Base-by-base conservation (phyloP, 345 rosid species). In the Moringa oleifera region DNA sequence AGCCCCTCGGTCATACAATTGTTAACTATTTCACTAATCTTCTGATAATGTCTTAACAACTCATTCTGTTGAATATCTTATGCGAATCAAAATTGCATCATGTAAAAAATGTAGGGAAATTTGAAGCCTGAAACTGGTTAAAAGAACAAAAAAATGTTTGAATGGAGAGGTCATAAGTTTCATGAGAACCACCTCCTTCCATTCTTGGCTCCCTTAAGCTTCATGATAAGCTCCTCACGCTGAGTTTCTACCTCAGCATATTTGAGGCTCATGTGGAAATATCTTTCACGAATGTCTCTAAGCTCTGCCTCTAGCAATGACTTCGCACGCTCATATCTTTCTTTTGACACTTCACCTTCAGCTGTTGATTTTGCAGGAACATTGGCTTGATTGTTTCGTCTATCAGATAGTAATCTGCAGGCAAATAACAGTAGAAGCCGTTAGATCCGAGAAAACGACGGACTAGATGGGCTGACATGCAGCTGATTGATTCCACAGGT, bases 191-290 rank as follows among this genome's bases (percentile, higher is more conserved):
- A 77, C 64, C 75, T 73, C 68, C 70, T 85, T 28, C 66, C 68
- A 71, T 53, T 71, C 28, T 67, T 77, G 54, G 67, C 41, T 51
- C 73, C 63, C 73, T 64, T 82, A 28, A 85, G 82, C 75, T 82
- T 82, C 87, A 79, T 80, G 57, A 82, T 84, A 37, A 82, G 85
- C 56, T 80, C 82, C 68, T 85, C 85, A 9, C 85, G 80, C 51
- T 82, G 78, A 57, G 65, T 72, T 73, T 80, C 87, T 18, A 80
- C 85, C 64, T 82, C 82, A 17, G 85, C 87, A 55, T 80, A 85
- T 59, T 79, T 80, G 59, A 85, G 85, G 72, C 91, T 85, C 87
- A 82, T 77, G 36, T 72, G 63, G 50, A 77, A 71, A 59, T 85
- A 82, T 1, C 85, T 74, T 58, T 85, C 83, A 0, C 69, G 84